Conservation (phyloP, 345 rosid species). For the Bruguiera parviflora region DNA sequence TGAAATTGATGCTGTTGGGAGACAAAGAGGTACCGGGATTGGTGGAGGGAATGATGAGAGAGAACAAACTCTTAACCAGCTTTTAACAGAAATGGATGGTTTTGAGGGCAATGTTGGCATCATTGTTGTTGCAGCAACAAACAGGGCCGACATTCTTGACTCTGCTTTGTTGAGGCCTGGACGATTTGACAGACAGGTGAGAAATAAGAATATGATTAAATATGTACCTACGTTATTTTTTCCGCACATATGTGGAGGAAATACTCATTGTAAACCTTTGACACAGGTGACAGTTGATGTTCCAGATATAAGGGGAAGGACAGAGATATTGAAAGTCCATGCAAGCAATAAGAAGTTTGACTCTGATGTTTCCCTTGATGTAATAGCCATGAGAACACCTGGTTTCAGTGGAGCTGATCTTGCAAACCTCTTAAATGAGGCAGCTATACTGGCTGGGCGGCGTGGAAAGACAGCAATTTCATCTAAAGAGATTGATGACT, state of each 20-base stretch:
- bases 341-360: slow-evolving; percentile 86
- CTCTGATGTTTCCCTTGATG: slow-evolving; percentile 81
- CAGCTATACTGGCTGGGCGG: slow-evolving; percentile 92
- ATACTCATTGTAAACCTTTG: slow-evolving; percentile 19
- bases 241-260: background rate
- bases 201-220: slow-evolving; percentile 26
- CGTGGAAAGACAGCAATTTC: slow-evolving; percentile 80
- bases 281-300: slow-evolving; percentile 88
- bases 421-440: slow-evolving; percentile 92
- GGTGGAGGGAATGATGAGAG: slow-evolving; percentile 99
- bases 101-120: slow-evolving; percentile 94
- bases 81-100: slow-evolving; percentile 97
- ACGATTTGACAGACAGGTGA: slow-evolving; percentile 93
- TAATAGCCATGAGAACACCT: slow-evolving; percentile 94
- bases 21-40: slow-evolving; percentile 92
- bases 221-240: background rate
- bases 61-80: slow-evolving; percentile 97
- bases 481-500: slow-evolving; percentile 91
- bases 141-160: slow-evolving; percentile 90
- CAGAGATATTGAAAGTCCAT: slow-evolving; percentile 90
- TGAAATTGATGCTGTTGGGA: slow-evolving; percentile 97
- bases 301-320: slow-evolving; percentile 84
- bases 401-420: slow-evolving; percentile 99
- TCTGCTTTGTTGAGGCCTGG: slow-evolving; percentile 93
- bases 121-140: slow-evolving; percentile 92